Conservation (phyloP, 352 stramenopile species). For the Phytophthora boehmeriae region DNA sequence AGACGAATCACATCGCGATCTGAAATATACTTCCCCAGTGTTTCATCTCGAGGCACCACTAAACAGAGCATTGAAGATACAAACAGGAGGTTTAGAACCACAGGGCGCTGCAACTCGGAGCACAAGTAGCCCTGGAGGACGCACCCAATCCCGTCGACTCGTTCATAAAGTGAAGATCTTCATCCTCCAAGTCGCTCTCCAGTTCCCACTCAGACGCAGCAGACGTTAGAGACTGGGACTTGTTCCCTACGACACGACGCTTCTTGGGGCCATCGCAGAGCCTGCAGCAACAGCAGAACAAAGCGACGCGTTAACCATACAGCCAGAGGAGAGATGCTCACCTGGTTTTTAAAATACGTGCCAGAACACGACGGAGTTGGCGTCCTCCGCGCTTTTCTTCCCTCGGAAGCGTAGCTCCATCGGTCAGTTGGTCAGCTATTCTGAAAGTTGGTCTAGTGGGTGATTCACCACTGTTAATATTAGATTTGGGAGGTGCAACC, state of each 20-base stretch:
- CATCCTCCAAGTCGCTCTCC: slow-evolving; percentile 36
- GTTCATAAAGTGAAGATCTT: slow-evolving; percentile 72
- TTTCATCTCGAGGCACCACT: slow-evolving; percentile 61
- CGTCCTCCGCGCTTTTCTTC: slow-evolving; percentile 52
- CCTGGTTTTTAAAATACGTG: slow-evolving; percentile 18
- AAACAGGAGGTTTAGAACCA: neutral
- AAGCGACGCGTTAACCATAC: neutral
- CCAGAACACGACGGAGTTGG: slow-evolving; percentile 64
- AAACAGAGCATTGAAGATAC: neutral
- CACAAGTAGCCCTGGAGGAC: neutral
- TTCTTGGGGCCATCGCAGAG: slow-evolving; percentile 78
- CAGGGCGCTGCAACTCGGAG: neutral
- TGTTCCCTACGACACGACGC: slow-evolving; percentile 52
- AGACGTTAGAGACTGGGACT: slow-evolving; percentile 49
- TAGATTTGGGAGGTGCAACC: neutral
- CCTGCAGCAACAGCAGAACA: slow-evolving; percentile 33
- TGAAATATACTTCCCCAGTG: slow-evolving; percentile 66
- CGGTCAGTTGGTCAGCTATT: slow-evolving; percentile 9
- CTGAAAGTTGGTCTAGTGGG: neutral
- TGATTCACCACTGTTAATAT: neutral
- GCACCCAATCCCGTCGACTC: slow-evolving; percentile 67
- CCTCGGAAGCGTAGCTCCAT: slow-evolving; percentile 54
- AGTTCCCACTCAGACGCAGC: slow-evolving; percentile 60
- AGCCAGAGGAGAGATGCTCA: neutral
- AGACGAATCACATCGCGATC: slow-evolving; percentile 79